phyloP scores from a whole-genome alignment of 169 alveolate species.

The Eimeria maxima region DNA sequence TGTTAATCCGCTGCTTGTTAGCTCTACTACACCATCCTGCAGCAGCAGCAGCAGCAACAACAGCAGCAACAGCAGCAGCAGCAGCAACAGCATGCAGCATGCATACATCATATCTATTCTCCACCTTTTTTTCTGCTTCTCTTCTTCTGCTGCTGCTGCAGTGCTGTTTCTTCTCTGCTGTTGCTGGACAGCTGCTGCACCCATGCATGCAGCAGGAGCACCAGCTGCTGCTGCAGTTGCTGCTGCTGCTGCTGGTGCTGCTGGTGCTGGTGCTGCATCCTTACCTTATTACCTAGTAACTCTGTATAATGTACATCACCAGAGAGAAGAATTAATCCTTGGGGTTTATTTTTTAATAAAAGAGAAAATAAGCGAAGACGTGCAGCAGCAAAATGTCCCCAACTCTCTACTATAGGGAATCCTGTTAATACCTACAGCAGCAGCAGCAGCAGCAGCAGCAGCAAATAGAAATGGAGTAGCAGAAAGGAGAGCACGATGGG shows the following conservation, averaged over 20 bases:
- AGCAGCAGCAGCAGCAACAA: not conserved
- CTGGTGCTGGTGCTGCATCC: not conserved
- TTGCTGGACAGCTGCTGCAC: no score
- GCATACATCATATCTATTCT: no score
- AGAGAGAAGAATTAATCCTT: slow-evolving; percentile 85
- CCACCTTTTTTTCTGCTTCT: no score
- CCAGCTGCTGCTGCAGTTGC: not conserved
- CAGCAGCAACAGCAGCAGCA: not conserved
- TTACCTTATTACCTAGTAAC: slow-evolving; percentile 78
- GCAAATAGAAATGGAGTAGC: not conserved
- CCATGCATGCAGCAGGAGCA: no score
- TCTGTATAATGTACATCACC: slow-evolving; percentile 89
- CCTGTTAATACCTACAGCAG: slow-evolving; percentile 80
- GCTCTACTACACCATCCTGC: slow-evolving; percentile 74
- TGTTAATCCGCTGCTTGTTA: slow-evolving; percentile 87
- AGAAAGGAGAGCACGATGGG: not conserved
- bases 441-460: slow-evolving; percentile 36
- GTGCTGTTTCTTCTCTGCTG: no score
- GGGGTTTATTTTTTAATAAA: slow-evolving; percentile 81
- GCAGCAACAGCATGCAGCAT: no score
- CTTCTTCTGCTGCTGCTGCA: no score
- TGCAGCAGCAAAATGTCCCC: slow-evolving; percentile 87
- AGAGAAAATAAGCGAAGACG: slow-evolving; percentile 78
- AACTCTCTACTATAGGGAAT: slow-evolving; percentile 85
- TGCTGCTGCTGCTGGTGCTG: no score